Conservation (phyloP, 2,329 filamentous ascomycete genomes). For the Aureobasidium pullulans region DNA sequence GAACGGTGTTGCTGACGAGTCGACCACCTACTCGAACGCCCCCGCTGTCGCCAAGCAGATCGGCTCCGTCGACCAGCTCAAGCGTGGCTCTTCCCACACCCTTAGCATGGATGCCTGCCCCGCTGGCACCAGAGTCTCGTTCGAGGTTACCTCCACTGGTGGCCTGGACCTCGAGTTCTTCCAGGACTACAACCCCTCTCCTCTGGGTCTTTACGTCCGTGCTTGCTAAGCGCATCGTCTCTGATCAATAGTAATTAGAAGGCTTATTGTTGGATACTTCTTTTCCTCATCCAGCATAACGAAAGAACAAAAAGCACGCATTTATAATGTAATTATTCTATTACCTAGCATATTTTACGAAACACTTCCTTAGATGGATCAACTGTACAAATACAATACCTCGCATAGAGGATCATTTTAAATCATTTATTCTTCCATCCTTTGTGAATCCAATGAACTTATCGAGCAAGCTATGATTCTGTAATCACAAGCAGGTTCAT, state of each 20-base stretch:
- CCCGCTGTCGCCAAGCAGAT: slow-evolving; percentile 14
- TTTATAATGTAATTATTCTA: slow-evolving; percentile 9
- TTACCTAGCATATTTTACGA: background rate
- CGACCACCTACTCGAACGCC: slow-evolving; percentile 36
- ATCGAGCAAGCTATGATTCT: background rate
- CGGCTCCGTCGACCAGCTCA: slow-evolving; percentile 10
- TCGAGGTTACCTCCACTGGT: slow-evolving; percentile 19
- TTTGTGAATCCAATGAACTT: background rate
- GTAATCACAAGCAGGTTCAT: too few species aligned
- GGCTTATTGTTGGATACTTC: slow-evolving; percentile 1
- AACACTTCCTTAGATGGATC: background rate
- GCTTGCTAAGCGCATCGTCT: slow-evolving; percentile 3
- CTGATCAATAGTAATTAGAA: background rate
- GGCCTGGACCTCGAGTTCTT: slow-evolving; percentile 23
- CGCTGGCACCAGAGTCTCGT: slow-evolving; percentile 21
- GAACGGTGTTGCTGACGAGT: slow-evolving; percentile 34
- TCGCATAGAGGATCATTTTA: background rate
- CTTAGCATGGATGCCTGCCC: slow-evolving; percentile 21
- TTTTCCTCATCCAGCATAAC: background rate
- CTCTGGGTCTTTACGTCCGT: slow-evolving; percentile 15
- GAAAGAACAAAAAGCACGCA: slow-evolving; percentile 8
- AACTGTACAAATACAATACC: slow-evolving; percentile 1
- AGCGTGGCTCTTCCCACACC: slow-evolving; percentile 24
- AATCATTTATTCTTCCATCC: background rate
- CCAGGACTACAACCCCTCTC: slow-evolving; percentile 19